Conservation (phyloP, 306 rosid species). For the Echinosophora koreensis region DNA sequence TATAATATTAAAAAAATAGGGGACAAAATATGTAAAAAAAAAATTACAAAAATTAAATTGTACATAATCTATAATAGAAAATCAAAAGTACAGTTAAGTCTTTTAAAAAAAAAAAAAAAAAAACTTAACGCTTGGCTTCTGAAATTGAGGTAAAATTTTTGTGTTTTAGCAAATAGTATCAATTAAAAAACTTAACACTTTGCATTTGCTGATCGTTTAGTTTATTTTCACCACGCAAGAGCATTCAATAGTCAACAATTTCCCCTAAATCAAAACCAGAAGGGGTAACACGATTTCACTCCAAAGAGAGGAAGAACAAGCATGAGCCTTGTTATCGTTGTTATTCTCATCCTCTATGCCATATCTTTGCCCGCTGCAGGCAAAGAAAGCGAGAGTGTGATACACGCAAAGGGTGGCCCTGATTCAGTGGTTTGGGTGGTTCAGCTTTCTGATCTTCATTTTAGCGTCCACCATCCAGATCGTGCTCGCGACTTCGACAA, state of each 20-base stretch:
- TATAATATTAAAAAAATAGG: too few relatives aligned
- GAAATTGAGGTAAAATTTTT: too few relatives aligned
- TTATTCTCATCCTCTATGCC: neutral
- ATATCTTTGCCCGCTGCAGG: slow-evolving; percentile 7
- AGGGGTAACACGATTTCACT: slow-evolving; percentile 30
- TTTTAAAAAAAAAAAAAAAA: too few relatives aligned
- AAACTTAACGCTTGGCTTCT: too few relatives aligned
- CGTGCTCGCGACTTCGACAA: slow-evolving; percentile 71
- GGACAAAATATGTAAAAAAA: too few relatives aligned
- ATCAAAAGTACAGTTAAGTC: too few relatives aligned
- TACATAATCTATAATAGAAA: too few relatives aligned
- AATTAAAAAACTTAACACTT: too few relatives aligned
- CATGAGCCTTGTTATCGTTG: neutral
- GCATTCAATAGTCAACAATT: neutral
- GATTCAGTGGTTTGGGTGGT: slow-evolving; percentile 86
- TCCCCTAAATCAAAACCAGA: neutral
- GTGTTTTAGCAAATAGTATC: too few relatives aligned
- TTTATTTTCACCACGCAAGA: too few relatives aligned
- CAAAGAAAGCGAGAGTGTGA: slow-evolving; percentile 41
- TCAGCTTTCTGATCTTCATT: slow-evolving; percentile 98
- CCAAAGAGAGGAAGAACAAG: neutral
- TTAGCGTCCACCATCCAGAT: slow-evolving; percentile 89
- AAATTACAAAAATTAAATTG: too few relatives aligned
- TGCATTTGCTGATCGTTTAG: too few relatives aligned
- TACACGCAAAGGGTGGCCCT: slow-evolving; percentile 56